Base-by-base conservation (phyloP, 768 basidiomycete genomes). In the Neoboletus magnificus region DNA sequence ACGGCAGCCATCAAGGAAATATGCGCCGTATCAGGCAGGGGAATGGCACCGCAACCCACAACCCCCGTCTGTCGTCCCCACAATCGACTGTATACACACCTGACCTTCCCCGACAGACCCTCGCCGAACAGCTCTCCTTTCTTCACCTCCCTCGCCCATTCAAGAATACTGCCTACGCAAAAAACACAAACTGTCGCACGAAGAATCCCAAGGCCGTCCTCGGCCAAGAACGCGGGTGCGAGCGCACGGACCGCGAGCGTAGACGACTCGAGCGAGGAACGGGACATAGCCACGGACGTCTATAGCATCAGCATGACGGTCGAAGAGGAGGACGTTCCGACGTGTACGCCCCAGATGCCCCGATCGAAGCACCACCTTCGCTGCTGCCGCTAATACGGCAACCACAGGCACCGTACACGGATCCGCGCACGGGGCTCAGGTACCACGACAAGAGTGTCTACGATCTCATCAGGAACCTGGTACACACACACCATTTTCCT, bases 401-500 rank as follows among this genome's bases (percentile, higher is more conserved):
- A 32, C 5, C 27, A 27, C 27, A 27, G 27, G 27, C 27, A 27
- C 27, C 27, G 27, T n/a, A n/a, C 27, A 27, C 27, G 27, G 27
- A 27, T 27, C 27, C 27, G 5, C 27, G 27, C 2, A 91, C 90
- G 0, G 84, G 85, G 1, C 75, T 93, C 11, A 80, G 91, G 5
- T 93, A 88, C 66, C 87, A 93, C 58, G 87, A 93, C 76, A 91
- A 89, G 75, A 89, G 84, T 57, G 82, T 93, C n/a, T 93, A 91
- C 66, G 89, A 91, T 45, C 74, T 91, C 29, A 82, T 93, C 59
- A 89, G 89, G 66, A 79, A 81, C 47, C 71, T 93, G 64, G 91
- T 90, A 48, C 57, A 77, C 8, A 4, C 47, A 18, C 11, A 11
- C 10, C 33, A 5, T 8, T 10, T 32, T 15, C 18, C 16, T 35